Conservation (phyloP, 2,329 filamentous ascomycete species). For the Ophiostoma novo-ulmi region DNA sequence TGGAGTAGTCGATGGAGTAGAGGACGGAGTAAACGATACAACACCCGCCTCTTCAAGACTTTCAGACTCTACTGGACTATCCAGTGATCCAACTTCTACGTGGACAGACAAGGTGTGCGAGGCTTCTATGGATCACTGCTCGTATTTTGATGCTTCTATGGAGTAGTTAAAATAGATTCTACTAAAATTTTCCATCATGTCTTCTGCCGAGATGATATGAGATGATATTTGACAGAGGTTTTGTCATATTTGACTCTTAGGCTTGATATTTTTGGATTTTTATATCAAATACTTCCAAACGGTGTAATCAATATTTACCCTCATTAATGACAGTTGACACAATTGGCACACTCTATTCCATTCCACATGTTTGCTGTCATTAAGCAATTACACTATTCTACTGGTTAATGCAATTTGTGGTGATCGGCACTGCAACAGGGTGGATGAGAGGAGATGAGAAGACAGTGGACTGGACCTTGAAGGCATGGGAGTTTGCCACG, state of each 20-base stretch:
- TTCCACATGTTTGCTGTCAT: constrained; percentile 1
- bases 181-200: too few species aligned
- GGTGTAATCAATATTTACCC: neutral
- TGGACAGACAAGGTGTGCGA: neutral
- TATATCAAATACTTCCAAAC: neutral
- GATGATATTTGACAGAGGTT: neutral
- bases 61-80: neutral
- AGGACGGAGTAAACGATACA: neutral
- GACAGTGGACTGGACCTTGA: neutral
- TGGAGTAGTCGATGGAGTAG: neutral
- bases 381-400: neutral
- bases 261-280: too few species aligned
- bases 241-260: neutral
- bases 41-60: neutral
- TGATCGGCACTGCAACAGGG: neutral
- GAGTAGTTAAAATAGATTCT: too few species aligned
- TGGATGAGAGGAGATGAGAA: constrained; percentile 10
- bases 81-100: neutral
- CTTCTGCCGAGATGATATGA: too few species aligned
- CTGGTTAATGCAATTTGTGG: neutral
- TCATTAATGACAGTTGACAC: constrained; percentile 1
- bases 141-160: neutral
- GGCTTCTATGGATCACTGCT: neutral
- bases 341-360: neutral
- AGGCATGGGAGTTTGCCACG: neutral